A percentile compares a stretch with the other conserved stretches of the same genome.
Evolutionary conservation across 2,329 filamentous ascomycete genomes (phyloP).

Genomic region (Colletotrichum euphorbiae): DNA sequence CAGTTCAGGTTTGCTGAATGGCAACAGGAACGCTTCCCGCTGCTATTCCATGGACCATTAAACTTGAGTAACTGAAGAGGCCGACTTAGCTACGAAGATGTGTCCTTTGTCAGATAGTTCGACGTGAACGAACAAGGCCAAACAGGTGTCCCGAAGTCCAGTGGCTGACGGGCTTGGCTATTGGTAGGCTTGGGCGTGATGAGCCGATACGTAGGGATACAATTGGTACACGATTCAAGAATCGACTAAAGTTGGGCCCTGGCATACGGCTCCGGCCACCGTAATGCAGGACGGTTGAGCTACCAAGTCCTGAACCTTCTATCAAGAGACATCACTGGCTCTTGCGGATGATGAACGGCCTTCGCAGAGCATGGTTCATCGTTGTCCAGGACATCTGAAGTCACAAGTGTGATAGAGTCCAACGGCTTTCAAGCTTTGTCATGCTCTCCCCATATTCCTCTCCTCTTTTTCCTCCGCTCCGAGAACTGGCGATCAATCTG

Average conservation of each 20-base stretch:
- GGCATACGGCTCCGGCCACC: constrained; percentile 23
- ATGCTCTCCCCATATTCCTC: constrained; percentile 22
- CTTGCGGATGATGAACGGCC: constrained; percentile 5
- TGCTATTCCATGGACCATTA: background rate
- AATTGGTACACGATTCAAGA: constrained; percentile 37
- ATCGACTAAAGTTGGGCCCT: constrained; percentile 29
- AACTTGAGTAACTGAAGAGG: constrained; percentile 17
- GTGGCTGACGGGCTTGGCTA: constrained; percentile 16
- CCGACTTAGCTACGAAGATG: background rate
- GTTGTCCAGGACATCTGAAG: constrained; percentile 32
- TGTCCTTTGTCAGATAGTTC: constrained; percentile 3
- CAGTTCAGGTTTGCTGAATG: constrained; percentile 19
- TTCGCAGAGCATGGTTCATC: constrained; percentile 33
- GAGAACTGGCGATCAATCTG: constrained; percentile 28
- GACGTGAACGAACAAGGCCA: constrained; percentile 7
- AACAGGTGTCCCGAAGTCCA: constrained; percentile 28
- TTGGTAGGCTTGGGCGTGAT: constrained; percentile 11
- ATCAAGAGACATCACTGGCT: constrained; percentile 12
- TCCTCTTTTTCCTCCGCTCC: constrained; percentile 31
- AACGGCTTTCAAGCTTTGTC: constrained; percentile 34
- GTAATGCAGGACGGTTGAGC: constrained; percentile 24
- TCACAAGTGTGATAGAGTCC: constrained; percentile 18
- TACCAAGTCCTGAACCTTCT: constrained; percentile 17
- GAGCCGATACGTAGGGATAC: constrained; percentile 34
- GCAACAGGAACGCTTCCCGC: background rate